Conservation (phyloP, 352 stramenopile genomes). For the Bremia lactucae region DNA sequence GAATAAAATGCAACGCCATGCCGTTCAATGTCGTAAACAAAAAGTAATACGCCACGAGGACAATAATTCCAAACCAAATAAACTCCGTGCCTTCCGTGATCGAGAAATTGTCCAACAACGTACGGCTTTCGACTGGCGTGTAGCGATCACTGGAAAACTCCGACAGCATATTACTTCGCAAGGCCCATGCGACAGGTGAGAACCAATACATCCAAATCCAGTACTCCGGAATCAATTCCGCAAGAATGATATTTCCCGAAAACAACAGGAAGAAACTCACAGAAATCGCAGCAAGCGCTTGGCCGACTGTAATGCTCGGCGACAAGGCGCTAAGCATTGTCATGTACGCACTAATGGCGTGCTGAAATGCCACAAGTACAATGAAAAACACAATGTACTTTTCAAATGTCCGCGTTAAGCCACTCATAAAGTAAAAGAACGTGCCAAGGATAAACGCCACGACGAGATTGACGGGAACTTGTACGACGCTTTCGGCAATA, state of each 20-base stretch:
- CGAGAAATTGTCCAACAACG: slow-evolving; percentile 23
- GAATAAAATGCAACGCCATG: slow-evolving; percentile 37
- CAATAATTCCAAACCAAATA: slow-evolving; percentile 35
- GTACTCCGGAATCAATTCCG: slow-evolving; percentile 51
- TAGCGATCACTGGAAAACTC: slow-evolving; percentile 36
- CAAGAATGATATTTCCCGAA: slow-evolving; percentile 62
- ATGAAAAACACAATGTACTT: slow-evolving; percentile 74
- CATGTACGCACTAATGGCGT: slow-evolving; percentile 57
- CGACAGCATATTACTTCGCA: slow-evolving; percentile 44
- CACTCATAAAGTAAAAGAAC: slow-evolving; percentile 86
- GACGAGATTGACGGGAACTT: slow-evolving; percentile 53
- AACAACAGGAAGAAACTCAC: slow-evolving; percentile 62
- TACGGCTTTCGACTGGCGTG: slow-evolving; percentile 3
- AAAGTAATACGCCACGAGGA: slow-evolving; percentile 44
- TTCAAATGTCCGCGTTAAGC: slow-evolving; percentile 40
- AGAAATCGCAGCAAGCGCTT: slow-evolving; percentile 34
- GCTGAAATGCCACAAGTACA: slow-evolving; percentile 68
- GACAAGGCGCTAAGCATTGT: slow-evolving; percentile 43
- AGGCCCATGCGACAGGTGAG: slow-evolving; percentile 45
- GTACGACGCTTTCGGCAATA: slow-evolving; percentile 48
- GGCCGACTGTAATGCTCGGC: slow-evolving; percentile 41
- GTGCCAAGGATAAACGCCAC: slow-evolving; percentile 52
- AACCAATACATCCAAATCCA: slow-evolving; percentile 79
- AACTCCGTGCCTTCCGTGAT: slow-evolving; percentile 30
- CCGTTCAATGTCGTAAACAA: slow-evolving; percentile 40